These are phyloP conservation scores for Chaetothyriales sp. DNA, from an alignment of 2,329 filamentous ascomycete genomes.

Conservation along the genomic window DNA sequence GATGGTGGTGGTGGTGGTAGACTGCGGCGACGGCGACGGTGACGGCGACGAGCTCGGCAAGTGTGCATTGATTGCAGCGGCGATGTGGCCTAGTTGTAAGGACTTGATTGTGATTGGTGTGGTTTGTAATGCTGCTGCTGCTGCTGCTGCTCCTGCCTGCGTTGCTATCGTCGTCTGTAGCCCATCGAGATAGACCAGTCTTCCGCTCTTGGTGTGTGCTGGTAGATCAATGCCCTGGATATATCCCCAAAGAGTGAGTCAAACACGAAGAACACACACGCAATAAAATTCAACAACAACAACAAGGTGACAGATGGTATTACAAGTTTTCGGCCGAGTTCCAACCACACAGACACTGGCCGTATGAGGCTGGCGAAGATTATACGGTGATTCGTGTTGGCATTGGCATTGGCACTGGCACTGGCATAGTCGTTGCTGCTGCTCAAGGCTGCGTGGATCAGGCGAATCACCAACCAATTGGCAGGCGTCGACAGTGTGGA, in stretches of 20 bases:
- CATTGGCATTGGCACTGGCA: not conserved
- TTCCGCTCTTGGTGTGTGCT: conserved; percentile 36
- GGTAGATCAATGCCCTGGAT: conserved; percentile 18
- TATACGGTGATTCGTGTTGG: conserved; percentile 30
- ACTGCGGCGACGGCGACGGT: conserved; percentile 8
- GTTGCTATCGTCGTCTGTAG: conserved; percentile 24
- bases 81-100: not conserved
- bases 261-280: too few relatives aligned
- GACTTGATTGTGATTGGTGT: not conserved
- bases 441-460: conserved; percentile 29
- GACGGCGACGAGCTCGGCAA: conserved; percentile 5
- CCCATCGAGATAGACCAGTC: conserved; percentile 63
- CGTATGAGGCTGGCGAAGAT: conserved; percentile 73
- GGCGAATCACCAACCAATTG: conserved; percentile 43
- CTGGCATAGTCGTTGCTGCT: conserved; percentile 7
- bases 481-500: conserved; percentile 33
- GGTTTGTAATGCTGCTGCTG: not conserved
- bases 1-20: conserved; percentile 3
- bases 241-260: not conserved
- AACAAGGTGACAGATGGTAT: conserved; percentile 15
- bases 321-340: conserved; percentile 49
- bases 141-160: conserved; percentile 1
- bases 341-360: conserved; percentile 64
- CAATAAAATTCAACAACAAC: not conserved
- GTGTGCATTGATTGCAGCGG: not conserved